phyloP scores from a whole-genome alignment of 2,329 filamentous ascomycete species.

The Chalara sp. region DNA sequence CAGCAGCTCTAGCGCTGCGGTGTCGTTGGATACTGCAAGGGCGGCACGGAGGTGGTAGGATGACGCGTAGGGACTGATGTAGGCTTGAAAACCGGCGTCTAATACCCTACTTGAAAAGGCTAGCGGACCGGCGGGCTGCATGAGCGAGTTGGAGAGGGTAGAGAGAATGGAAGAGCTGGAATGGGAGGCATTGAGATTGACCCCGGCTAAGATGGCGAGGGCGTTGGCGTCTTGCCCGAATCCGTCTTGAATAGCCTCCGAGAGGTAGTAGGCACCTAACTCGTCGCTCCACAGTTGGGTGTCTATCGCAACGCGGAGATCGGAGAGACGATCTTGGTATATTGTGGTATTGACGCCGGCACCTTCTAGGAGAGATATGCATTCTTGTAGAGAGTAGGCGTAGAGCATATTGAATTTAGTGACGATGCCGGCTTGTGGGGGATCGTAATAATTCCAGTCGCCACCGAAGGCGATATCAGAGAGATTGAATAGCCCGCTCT shows the following conservation, averaged over 20 bases:
- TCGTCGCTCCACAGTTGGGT: constrained; percentile 20
- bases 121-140: constrained; percentile 12
- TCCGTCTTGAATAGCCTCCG: constrained; percentile 11
- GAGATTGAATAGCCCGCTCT: constrained; percentile 22
- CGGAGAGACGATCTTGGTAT: constrained; percentile 20
- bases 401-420: constrained; percentile 29
- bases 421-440: constrained; percentile 22
- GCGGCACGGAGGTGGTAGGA: constrained; percentile 28
- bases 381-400: constrained; percentile 26
- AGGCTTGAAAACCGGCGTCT: constrained; percentile 11
- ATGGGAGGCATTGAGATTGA: constrained; percentile 11
- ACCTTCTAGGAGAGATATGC: constrained; percentile 14
- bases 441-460: constrained; percentile 32
- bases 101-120: constrained; percentile 15
- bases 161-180: constrained; percentile 11
- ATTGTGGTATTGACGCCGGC: constrained; percentile 14
- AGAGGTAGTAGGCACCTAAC: constrained; percentile 22
- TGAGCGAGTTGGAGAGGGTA: constrained; percentile 9
- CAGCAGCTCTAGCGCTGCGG: constrained; percentile 11
- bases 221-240: constrained; percentile 29
- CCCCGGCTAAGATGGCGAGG: constrained; percentile 24
- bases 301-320: constrained; percentile 22
- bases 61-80: constrained; percentile 25
- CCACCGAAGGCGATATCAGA: constrained; percentile 23
- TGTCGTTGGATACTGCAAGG: constrained; percentile 10